A percentile compares a stretch with the other conserved stretches of the same genome.
Evolutionary conservation across 2,329 filamentous ascomycete genomes (phyloP).

Genomic region (Leptographium lundbergii): DNA sequence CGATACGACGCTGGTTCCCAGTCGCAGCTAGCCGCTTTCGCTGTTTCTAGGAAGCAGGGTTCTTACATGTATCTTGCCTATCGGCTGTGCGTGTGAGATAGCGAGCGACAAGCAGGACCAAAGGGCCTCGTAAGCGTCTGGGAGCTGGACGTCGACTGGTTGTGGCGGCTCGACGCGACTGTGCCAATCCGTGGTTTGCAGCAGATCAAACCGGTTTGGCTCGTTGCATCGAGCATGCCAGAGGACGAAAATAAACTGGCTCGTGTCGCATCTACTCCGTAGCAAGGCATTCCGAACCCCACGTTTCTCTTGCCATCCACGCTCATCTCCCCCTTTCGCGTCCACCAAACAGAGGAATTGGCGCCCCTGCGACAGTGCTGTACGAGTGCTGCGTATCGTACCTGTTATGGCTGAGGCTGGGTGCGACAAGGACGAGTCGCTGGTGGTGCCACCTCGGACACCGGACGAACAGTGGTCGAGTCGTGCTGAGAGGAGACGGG

Average conservation of each 20-base stretch:
- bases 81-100: no score
- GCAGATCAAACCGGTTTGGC: no score
- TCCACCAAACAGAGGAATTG: neutral
- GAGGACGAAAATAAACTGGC: neutral
- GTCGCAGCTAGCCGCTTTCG: neutral
- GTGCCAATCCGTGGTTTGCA: no score
- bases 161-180: neutral
- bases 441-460: constrained; percentile 2
- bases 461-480: constrained; percentile 1
- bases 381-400: neutral
- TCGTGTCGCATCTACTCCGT: neutral
- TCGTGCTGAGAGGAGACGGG: neutral
- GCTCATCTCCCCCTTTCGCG: neutral
- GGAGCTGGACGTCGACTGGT: neutral
- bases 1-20: neutral
- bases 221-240: no score
- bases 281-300: neutral
- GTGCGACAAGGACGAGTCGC: constrained; percentile 2
- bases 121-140: neutral
- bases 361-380: neutral
- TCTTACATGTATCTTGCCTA: no score
- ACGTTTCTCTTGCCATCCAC: neutral
- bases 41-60: neutral
- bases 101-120: no score
- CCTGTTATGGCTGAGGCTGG: neutral